Evolutionary conservation across 2,329 filamentous ascomycete species (phyloP), one percentile per base, ranked within the genome.

Genomic region (Colletotrichum sp.): DNA sequence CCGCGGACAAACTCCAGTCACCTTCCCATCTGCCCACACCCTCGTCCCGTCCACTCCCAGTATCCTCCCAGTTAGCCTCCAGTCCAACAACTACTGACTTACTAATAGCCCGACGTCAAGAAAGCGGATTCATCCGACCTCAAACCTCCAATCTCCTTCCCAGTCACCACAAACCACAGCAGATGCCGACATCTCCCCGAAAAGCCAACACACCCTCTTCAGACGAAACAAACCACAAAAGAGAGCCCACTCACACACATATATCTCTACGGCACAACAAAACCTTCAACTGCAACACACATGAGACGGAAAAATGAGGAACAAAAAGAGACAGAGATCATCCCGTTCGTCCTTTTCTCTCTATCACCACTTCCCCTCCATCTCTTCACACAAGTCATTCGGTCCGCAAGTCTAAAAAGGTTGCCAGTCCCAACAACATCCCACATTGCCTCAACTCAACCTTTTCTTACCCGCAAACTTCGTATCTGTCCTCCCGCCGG

Each of bases 191-290:
- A 9, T n/a, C 32, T 24, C 49, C 24, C 52, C 65, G 39, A 32
- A 21, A 6, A 32, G 6, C 71, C 57, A 59, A 60, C 44, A 13
- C 44, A 52, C 44, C 68, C 62, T 49, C 36, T 67, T 55, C 62
- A 75, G 62, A 75, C 68, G 68, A 72, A 72, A 72, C 72, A 68
- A 44, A 59, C 30, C 32, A 63, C 63, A 39, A 26, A 49, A 68
- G 8, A 21, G 6, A 52, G 44, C 44, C 44, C 44, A 52, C 44
- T 13, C 44, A 21, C 44, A 52, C 44, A 49, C 44, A 9, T 3
- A 49, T 9, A 18, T 6, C 16, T 49, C 49, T 15, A 62, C 44
- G 28, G 65, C 26, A 49, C n/a, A 34, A 18, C 8, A 57, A 70
- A 36, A 49, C 39, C 15, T 39, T 49, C 39, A 70, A 73, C 66